Base-by-base conservation (phyloP, 192 early-diverging fungal genomes). In the Endogone sp. region DNA sequence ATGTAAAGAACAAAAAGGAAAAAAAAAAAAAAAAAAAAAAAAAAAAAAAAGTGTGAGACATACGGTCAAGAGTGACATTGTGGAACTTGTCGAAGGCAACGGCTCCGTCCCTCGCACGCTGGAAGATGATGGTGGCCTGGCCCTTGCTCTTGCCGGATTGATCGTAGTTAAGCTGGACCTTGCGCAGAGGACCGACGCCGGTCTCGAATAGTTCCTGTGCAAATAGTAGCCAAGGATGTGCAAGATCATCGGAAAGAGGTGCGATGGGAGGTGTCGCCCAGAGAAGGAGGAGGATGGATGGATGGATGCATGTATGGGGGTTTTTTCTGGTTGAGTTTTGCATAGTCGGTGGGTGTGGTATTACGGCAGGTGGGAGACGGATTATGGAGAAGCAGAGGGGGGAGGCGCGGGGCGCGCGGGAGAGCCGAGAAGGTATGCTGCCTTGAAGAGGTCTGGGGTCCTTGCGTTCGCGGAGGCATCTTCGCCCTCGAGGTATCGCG, bases 131-230 rank as follows among this genome's bases (percentile, higher is more conserved):
- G 28, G 70, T 55, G 44, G 81, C 83, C 4, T 79, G 78, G 63
- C 83, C 83, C 25, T 73, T 79, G 11, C 82, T 84, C 66, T 75
- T 79, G 64, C 82, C 83, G 61, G 75, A 69, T 70, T 85, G 75
- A 62, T 85, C 81, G 60, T 75, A 85, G 68, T 79, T 79, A 21
- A 85, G 72, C n/a, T 70, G 74, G 62, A 80, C 80, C 66, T 78
- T 75, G 37, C 76, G 75, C 68, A 85, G 72, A 49, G 83, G 83
- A 30, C 83, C 82, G 55, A 82, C 75, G 66, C 71, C 66, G 32
- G 71, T 71, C 21, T 71, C 44, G 67, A 79, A 82, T 29, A 82
- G 72, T 67, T 73, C 59, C 59, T 60, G 63, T 74, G 71, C 71
- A 74, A 74, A 23, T 44, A 37, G 32, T 28, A 64, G 29, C n/a